A percentile compares a stretch with the other conserved stretches of the same genome.
Evolutionary conservation across 441 rosid species (phyloP).

Genomic region (Populus hybrid): DNA sequence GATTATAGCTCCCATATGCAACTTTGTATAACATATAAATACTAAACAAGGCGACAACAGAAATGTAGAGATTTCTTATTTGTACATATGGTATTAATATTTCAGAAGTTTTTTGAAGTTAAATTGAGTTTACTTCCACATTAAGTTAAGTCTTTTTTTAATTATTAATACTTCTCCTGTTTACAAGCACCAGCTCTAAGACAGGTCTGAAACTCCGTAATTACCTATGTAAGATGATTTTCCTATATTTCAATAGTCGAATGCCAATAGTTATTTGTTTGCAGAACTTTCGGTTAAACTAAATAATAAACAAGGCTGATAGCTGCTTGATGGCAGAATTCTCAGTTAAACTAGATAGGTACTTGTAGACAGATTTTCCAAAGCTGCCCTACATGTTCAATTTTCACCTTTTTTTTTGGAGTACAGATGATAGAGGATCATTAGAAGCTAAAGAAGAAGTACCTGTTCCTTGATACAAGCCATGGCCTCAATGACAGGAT

Average conservation of each 20-base stretch:
- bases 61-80: background rate
- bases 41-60: background rate
- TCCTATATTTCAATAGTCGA: no score
- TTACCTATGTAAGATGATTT: no score
- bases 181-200: background rate
- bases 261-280: no score
- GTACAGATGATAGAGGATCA: background rate
- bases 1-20: background rate
- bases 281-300: no score
- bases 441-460: constrained; percentile 21
- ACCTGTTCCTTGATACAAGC: constrained; percentile 98
- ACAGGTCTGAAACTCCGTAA: background rate
- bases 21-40: background rate
- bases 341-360: no score
- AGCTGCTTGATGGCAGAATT: no score
- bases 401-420: background rate
- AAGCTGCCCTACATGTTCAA: no score
- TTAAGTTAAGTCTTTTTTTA: background rate
- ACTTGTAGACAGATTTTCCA: no score
- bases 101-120: background rate
- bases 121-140: background rate
- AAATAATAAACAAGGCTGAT: no score
- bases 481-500: constrained; percentile 95
- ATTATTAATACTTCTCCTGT: background rate
- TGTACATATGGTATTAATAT: background rate